Evolutionary conservation across 2,329 filamentous ascomycete species (phyloP).

Genomic region (Orbilia oligospora): DNA sequence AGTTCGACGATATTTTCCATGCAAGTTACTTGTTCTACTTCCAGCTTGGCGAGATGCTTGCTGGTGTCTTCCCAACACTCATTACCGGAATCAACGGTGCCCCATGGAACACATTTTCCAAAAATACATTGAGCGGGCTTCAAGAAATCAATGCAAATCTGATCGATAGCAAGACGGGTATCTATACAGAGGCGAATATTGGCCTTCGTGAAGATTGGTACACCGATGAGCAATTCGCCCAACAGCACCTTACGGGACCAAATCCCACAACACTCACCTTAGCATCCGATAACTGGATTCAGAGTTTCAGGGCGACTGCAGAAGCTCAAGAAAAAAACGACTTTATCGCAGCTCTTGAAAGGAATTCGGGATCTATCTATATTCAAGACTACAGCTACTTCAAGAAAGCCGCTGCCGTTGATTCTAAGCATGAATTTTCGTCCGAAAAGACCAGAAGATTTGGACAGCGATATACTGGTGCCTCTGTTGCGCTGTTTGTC

Average conservation of each 20-base stretch:
- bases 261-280: constrained; percentile 64
- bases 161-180: constrained; percentile 62
- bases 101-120: constrained; percentile 21
- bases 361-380: constrained; percentile 64
- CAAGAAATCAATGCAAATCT: constrained; percentile 55
- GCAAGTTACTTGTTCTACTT: constrained; percentile 63
- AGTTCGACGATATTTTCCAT: constrained; percentile 64
- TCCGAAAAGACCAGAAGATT: constrained; percentile 64
- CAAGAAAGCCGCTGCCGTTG: constrained; percentile 22
- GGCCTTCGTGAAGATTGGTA: constrained; percentile 62
- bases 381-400: constrained; percentile 65
- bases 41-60: constrained; percentile 63
- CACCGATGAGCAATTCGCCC: constrained; percentile 67
- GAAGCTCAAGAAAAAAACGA: constrained; percentile 43
- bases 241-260: constrained; percentile 68
- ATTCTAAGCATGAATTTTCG: constrained; percentile 49
- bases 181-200: constrained; percentile 64
- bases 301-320: constrained; percentile 57
- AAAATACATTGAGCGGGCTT: constrained; percentile 25
- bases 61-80: constrained; percentile 50
- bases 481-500: constrained; percentile 69
- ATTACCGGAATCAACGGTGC: constrained; percentile 35
- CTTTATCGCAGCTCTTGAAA: constrained; percentile 68
- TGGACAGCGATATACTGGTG: constrained; percentile 66
- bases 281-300: constrained; percentile 60